phyloP scores from a whole-genome alignment of 441 rosid genomes.

The Adansonia grandidieri region DNA sequence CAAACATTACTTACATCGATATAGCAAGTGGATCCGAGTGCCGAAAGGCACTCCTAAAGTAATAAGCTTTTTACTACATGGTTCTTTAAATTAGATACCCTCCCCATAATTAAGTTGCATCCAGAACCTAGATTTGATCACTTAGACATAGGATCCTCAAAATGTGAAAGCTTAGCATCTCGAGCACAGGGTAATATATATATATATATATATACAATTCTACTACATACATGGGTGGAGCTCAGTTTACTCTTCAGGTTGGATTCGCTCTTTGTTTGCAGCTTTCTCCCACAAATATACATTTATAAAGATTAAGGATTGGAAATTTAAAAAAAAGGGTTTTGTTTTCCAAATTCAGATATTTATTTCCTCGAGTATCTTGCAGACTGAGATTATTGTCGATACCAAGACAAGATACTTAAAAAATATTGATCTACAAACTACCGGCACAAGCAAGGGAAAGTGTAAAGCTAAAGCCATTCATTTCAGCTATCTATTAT shows the following conservation, averaged over 20 bases:
- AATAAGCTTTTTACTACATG: background rate
- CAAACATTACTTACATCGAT: background rate
- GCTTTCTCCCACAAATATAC: too few species aligned
- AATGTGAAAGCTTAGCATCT: conserved; percentile 21
- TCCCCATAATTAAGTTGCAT: too few species aligned
- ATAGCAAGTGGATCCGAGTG: background rate
- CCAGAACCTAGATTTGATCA: background rate
- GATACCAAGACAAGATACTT: conserved; percentile 16
- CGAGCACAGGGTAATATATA: background rate
- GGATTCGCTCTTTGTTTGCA: background rate
- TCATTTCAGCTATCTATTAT: background rate
- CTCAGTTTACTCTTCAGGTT: background rate
- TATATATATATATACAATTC: background rate
- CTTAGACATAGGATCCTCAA: background rate
- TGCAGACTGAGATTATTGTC: conserved; percentile 12
- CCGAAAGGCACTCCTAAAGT: background rate
- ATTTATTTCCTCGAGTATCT: conserved; percentile 12
- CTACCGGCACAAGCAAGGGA: background rate
- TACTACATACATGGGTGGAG: background rate
- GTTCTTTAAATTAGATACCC: background rate
- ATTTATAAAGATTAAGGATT: background rate
- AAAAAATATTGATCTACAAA: background rate
- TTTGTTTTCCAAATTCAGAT: conserved; percentile 19
- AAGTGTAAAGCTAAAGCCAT: background rate
- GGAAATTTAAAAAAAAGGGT: conserved; percentile 2